Base-by-base conservation (phyloP, 2,329 filamentous ascomycete genomes). In the Pseudonectria buxi region DNA sequence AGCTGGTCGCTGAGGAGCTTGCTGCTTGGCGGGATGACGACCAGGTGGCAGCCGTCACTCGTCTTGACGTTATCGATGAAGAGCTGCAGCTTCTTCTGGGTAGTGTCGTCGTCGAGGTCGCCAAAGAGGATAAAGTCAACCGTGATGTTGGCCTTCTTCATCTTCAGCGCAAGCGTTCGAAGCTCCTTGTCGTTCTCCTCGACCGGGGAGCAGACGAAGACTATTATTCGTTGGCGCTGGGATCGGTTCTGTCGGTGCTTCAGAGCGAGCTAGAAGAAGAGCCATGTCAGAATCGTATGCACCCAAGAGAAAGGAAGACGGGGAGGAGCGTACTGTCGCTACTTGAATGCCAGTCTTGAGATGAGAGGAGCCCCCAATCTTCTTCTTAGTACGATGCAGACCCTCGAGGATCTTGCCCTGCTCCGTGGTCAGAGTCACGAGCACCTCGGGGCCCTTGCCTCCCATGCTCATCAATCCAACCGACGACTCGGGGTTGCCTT, bases 391-490 rank as follows among this genome's bases (percentile, higher is more conserved):
- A 56, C 84, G 81, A 66, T 90, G 90, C 64, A 95, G 70, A 36
- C 89, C 89, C 45, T 94, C 86, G 46, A 96, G 72, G 53, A 98
- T 87, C 71, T 94, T 92, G 63, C 92, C 92, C 58, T 92, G 87
- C 63, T 98, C 94, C 41, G 87, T 90, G 35, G 92, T 96, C 59
- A 96, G 78, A 24, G 92, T 98, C 39, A 92, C 94, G 46, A 98
- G 78, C 46, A 98, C 90, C 67, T 96, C 90, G 32, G 92, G 92
- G n/a, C 88, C 89, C 58, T 86, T 90, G 56, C 90, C 92, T 46
- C 87, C 92, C 90, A 96, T 96, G 66, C 87, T 95, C 89, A 98
- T 95, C 46, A 98, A 72, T 34, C 94, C 92, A 47, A 98, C 92
- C 10, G 89, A 94, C 7, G 90, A 96, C 67, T 98, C 92, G 24